Conservation (phyloP, 2,329 filamentous ascomycete species). For the Colletotrichum sojae region DNA sequence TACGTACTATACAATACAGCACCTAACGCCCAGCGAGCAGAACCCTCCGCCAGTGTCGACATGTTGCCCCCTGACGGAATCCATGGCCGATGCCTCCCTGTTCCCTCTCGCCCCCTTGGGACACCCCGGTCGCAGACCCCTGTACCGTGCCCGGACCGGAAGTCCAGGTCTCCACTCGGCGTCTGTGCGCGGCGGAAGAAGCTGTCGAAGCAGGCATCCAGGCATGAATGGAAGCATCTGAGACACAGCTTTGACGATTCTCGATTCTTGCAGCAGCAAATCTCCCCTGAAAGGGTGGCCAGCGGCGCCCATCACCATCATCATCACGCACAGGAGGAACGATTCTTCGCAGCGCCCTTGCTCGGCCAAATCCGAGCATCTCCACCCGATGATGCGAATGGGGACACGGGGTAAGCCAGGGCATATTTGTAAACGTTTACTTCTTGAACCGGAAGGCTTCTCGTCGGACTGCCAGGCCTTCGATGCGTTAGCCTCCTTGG, state of each 20-base stretch:
- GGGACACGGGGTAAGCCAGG: slow-evolving; percentile 20
- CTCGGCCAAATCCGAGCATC: slow-evolving; percentile 34
- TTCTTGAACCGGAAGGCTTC: slow-evolving; percentile 8
- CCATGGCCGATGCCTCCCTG: neutral
- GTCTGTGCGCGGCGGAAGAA: slow-evolving; percentile 36
- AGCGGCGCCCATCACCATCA: too few relatives aligned
- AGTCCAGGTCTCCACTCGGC: slow-evolving; percentile 24
- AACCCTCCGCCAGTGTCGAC: neutral
- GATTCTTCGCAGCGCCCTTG: slow-evolving; percentile 19
- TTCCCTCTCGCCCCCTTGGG: neutral
- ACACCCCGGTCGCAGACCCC: neutral
- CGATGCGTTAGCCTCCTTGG: neutral
- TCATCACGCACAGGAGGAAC: slow-evolving; percentile 8
- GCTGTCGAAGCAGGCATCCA: slow-evolving; percentile 26
- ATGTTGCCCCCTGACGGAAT: slow-evolving; percentile 1
- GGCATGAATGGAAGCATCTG: slow-evolving; percentile 40
- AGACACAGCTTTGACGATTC: slow-evolving; percentile 34
- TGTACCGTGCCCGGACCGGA: slow-evolving; percentile 36
- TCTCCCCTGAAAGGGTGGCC: neutral
- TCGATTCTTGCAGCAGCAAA: slow-evolving; percentile 11
- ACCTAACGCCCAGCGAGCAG: too few relatives aligned
- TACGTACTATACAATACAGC: too few relatives aligned
- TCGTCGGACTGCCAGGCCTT: neutral
- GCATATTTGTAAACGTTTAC: slow-evolving; percentile 8
- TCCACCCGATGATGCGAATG: slow-evolving; percentile 14